Evolutionary conservation across 257 asterid species (phyloP).

Genomic region (Rhazya stricta): DNA sequence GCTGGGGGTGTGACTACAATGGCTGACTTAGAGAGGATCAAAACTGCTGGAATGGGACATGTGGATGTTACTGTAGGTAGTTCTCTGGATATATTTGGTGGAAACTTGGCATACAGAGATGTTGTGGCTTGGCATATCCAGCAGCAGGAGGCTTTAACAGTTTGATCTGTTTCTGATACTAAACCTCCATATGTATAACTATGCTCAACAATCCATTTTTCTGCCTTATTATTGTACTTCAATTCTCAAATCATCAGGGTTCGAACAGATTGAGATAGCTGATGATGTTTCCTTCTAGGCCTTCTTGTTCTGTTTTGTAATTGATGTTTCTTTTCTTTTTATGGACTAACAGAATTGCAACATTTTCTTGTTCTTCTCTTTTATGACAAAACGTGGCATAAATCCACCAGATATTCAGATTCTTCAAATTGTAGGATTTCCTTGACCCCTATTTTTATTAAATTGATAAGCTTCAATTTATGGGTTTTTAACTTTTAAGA

Average conservation of each 20-base stretch:
- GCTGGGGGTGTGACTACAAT: slow-evolving; percentile 86
- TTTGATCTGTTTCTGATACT: slow-evolving; percentile 21
- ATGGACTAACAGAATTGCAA: background rate
- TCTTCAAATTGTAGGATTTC: background rate
- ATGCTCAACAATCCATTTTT: background rate
- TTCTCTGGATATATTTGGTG: slow-evolving; percentile 92
- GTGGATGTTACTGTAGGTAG: slow-evolving; percentile 97
- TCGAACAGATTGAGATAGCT: background rate
- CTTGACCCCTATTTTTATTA: too few relatives aligned
- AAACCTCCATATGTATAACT: background rate
- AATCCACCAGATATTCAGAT: background rate
- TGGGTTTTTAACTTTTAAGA: too few relatives aligned
- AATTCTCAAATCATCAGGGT: background rate
- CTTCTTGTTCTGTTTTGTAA: background rate
- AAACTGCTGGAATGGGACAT: slow-evolving; percentile 66
- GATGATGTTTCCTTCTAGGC: too few relatives aligned
- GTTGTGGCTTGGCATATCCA: slow-evolving; percentile 85
- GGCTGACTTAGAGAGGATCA: slow-evolving; percentile 79
- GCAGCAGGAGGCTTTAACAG: slow-evolving; percentile 50
- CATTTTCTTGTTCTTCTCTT: background rate
- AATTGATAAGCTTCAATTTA: too few relatives aligned
- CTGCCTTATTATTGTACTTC: background rate
- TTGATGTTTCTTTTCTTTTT: background rate
- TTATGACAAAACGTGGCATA: background rate
- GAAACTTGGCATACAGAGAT: slow-evolving; percentile 71